phyloP scores from a whole-genome alignment of 768 basidiomycete genomes.

The Termitomyces sp. region DNA sequence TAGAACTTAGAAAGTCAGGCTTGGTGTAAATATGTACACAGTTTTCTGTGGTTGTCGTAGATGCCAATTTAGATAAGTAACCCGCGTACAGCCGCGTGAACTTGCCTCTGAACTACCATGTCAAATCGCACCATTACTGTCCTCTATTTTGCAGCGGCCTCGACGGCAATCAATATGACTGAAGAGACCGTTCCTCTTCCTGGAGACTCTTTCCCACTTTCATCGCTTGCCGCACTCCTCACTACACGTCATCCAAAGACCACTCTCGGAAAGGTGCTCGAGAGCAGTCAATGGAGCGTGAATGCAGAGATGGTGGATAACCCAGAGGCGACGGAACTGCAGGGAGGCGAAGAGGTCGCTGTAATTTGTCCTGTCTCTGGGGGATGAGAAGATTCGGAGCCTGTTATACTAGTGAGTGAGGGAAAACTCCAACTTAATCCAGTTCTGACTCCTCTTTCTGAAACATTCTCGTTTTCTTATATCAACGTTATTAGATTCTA shows the following conservation, averaged over 20 bases:
- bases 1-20: too few relatives aligned
- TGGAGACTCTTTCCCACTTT: conserved; percentile 39
- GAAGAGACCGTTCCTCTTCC: conserved; percentile 51
- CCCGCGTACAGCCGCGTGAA: not conserved
- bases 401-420: not conserved
- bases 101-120: conserved; percentile 13
- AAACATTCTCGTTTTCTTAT: not conserved
- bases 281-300: conserved; percentile 71
- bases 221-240: conserved; percentile 45
- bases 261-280: conserved; percentile 47
- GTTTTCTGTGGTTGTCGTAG: not conserved
- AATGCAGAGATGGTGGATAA: conserved; percentile 75
- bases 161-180: conserved; percentile 59
- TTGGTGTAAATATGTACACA: not conserved
- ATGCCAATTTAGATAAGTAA: not conserved
- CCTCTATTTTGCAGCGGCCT: conserved; percentile 62
- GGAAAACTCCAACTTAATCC: not conserved
- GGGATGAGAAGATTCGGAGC: conserved; percentile 37
- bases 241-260: conserved; percentile 49
- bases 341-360: conserved; percentile 73
- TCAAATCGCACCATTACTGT: conserved; percentile 32
- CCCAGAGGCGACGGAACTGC: conserved; percentile 39
- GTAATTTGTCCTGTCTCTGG: conserved; percentile 83
- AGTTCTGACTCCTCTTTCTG: not conserved
- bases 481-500: not conserved